Evolutionary conservation across 148 eudicot species (phyloP).

Genomic region (Talinum fruticosum): DNA sequence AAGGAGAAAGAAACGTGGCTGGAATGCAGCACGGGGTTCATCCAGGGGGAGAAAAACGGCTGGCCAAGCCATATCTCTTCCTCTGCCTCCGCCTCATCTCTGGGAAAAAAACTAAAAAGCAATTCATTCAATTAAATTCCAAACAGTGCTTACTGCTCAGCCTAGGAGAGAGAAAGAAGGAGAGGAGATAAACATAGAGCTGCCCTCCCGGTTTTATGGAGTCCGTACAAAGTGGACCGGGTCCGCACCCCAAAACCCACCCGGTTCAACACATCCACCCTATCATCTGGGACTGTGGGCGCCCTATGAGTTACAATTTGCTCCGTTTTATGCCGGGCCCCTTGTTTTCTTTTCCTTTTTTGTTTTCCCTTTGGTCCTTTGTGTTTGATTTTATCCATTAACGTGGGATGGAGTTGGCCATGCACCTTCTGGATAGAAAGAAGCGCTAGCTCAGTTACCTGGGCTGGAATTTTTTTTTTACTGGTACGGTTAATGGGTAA

Average conservation of each 20-base stretch:
- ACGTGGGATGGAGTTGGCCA: constrained; percentile 15
- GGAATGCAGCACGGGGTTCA: constrained; percentile 21
- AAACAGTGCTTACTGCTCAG: neutral
- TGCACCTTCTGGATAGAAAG: too few species aligned
- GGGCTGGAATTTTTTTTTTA: too few species aligned
- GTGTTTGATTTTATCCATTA: constrained; percentile 9
- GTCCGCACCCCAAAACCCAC: neutral
- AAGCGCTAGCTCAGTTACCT: too few species aligned
- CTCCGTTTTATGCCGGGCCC: constrained; percentile 6
- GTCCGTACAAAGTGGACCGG: constrained; percentile 27
- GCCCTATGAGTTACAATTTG: neutral
- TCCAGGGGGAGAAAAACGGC: neutral
- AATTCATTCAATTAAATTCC: neutral
- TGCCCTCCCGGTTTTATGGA: constrained; percentile 29
- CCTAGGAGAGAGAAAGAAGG: too few species aligned
- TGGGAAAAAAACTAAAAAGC: neutral
- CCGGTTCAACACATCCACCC: constrained; percentile 3
- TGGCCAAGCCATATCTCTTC: too few species aligned
- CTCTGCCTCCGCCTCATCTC: neutral
- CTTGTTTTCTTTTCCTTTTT: constrained; percentile 8
- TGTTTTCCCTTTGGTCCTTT: neutral
- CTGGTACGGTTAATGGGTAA: neutral
- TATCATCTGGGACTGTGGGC: constrained; percentile 29
- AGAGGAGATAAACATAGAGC: too few species aligned
- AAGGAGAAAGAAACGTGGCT: constrained; percentile 16